Base-by-base conservation (phyloP, 129 eudicot genomes). In the Flaveria trinervia region DNA sequence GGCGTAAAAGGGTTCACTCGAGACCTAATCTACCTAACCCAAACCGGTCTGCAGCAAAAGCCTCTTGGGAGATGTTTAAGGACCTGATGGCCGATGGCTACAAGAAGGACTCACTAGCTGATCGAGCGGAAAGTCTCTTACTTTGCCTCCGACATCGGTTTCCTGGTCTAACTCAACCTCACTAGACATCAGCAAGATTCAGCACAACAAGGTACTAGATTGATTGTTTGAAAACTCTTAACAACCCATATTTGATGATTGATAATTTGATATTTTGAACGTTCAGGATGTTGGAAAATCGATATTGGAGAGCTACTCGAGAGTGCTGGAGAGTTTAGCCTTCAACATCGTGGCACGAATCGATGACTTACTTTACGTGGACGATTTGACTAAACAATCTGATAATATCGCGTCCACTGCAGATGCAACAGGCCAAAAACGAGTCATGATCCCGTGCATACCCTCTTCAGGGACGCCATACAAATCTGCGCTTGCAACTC, bases 91-190 rank as follows among this genome's bases (percentile, higher is more conserved):
- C 81, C 3, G 92, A 91, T 78, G 96, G 96, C 55, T 89, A 76
- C 72, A 95, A 92, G 81, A 80, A 96, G 59, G 99, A 83, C 25
- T 83, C 88, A 75, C 82, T 95, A 62, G 99, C 92, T 3, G 97
- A 91, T 70, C 83, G 99, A 85, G 97, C 99, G 9, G 99, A 95
- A 83, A 83, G 86, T 70, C 89, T 95, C 65, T 83, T 95, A 60
- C 84, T 86, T 61, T 91, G 92, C 84, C 80, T 95, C 71, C 92
- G 88, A 64, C 90, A 89, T 70, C 88, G 99, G 45, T 95, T 90
- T 78, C 99, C 99, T 17, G 89, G 94, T 76, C 89, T 95, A 60
- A 86, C 96, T 10, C 99, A 95, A 95, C 99, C 22, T 74, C 96
- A 28, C 69, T 95, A 70, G 99, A 95, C 74, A 83, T 92, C 80